Conservation (phyloP, 1,284 basidiomycete species). For the Trichosporon sp. region DNA sequence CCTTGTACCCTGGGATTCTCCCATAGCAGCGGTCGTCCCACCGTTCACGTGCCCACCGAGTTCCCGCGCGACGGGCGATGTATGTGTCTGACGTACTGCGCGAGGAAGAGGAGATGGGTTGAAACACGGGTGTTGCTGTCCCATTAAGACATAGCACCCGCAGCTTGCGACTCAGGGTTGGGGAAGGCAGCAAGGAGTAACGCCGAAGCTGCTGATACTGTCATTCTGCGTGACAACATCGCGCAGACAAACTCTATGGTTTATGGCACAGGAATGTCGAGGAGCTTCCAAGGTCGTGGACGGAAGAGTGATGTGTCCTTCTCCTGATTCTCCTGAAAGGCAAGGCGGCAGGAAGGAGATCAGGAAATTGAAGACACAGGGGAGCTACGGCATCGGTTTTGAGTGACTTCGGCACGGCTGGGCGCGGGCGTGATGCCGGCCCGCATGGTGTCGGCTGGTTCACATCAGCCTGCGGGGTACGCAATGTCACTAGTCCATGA, state of each 20-base stretch:
- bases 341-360: not conserved
- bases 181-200: not conserved
- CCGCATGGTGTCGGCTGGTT: not conserved
- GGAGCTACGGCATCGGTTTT: not conserved
- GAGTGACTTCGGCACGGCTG: not conserved
- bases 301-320: not conserved
- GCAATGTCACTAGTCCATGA: not conserved
- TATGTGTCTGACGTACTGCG: not conserved
- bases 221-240: not conserved
- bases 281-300: not conserved
- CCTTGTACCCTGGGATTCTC: not conserved
- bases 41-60: not conserved
- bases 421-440: not conserved
- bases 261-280: not conserved
- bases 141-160: conserved; percentile 1
- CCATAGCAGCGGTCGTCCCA: not conserved
- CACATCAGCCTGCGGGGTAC: not conserved
- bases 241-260: not conserved
- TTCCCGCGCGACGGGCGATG: not conserved
- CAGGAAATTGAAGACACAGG: not conserved
- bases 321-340: no score
- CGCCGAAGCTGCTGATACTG: not conserved
- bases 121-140: conserved; percentile 1
- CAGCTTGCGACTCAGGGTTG: not conserved
- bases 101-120: not conserved